Evolutionary conservation across 495 filamentous ascomycete species (phyloP), one percentile per base, ranked within the genome.

Genomic region (Xylaria flabelliformis): DNA sequence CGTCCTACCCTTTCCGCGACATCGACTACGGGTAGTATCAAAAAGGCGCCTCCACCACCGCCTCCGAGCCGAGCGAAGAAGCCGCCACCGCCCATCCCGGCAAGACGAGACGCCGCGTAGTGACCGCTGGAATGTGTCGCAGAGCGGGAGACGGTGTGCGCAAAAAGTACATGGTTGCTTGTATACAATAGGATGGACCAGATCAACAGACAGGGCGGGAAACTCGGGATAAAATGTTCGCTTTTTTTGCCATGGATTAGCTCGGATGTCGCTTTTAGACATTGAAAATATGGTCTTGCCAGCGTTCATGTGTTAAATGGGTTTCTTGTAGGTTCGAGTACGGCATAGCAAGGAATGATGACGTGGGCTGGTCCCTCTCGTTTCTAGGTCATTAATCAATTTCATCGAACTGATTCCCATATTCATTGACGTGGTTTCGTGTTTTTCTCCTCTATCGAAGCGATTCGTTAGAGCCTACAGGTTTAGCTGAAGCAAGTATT

Each of bases 11-110:
- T 70, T 86, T 85, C 72, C 71, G 79, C 19, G 75, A 21, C 69
- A 12, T 61, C 29, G 17, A 17, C 58, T 17, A 79, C 72, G 8
- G 70, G 72, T 4, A 75, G 80, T 24, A 64, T 76, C 32, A 92
- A 92, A 83, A 94, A 93, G 80, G 89, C 87, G 10, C 91, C 93
- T 46, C 93, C 93, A 8, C 93, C 93, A 46, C 93, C 93, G 29
- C 93, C 93, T 15, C 93, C 93, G n/a, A 91, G 90, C 70, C 84
- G 92, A 73, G 82, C 89, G 15, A 95, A 92, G 88, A 97, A 93
- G 83, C 88, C 93, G 50, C 84, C 91, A 10, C 92, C 92, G 62
- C 93, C 92, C 17, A 75, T 87, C 29, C 85, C 85, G 2, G 77
- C 81, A 1, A 84, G 80, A 66, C 75, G 83, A 46, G 81, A 83